Percentiles rank a stretch among this genome's conserved stretches.
phyloP scores from a whole-genome alignment of 1,139 yeast genomes.

The Candida buenavistaensis region DNA sequence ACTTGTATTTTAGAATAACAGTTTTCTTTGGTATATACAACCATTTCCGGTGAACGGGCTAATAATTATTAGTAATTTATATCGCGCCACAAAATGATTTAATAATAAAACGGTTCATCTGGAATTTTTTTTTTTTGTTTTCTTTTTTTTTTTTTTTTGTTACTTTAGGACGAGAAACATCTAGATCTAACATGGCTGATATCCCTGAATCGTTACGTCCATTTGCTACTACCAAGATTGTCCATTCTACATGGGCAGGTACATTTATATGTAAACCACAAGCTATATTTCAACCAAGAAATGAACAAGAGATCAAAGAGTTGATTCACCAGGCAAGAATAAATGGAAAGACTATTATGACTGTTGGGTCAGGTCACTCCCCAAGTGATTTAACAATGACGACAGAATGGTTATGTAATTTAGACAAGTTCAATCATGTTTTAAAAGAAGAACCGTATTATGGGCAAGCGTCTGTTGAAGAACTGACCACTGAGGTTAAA shows the following conservation, averaged over 20 bases:
- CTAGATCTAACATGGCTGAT: too few species aligned
- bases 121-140: too few species aligned
- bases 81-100: too few species aligned
- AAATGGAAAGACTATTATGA: slow-evolving; percentile 66
- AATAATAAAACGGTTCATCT: too few species aligned
- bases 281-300: slow-evolving; percentile 73
- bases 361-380: slow-evolving; percentile 94
- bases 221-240: slow-evolving; percentile 36
- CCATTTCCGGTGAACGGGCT: too few species aligned
- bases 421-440: slow-evolving; percentile 70
- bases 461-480: slow-evolving; percentile 31
- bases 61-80: too few species aligned
- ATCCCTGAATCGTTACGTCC: slow-evolving; percentile 33
- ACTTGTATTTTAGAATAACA: too few species aligned
- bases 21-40: too few species aligned
- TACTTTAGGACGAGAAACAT: too few species aligned
- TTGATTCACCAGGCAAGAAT: slow-evolving; percentile 67
- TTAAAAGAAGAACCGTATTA: slow-evolving; percentile 39
- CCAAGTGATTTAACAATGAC: slow-evolving; percentile 93
- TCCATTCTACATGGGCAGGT: slow-evolving; percentile 88
- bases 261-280: slow-evolving; percentile 79
- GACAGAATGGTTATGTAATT: slow-evolving; percentile 80
- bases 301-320: slow-evolving; percentile 59
- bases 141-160: too few species aligned
- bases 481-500: slow-evolving; percentile 45